Evolutionary conservation across 441 rosid genomes (phyloP).

Genomic region (Gossypium gossypioides): DNA sequence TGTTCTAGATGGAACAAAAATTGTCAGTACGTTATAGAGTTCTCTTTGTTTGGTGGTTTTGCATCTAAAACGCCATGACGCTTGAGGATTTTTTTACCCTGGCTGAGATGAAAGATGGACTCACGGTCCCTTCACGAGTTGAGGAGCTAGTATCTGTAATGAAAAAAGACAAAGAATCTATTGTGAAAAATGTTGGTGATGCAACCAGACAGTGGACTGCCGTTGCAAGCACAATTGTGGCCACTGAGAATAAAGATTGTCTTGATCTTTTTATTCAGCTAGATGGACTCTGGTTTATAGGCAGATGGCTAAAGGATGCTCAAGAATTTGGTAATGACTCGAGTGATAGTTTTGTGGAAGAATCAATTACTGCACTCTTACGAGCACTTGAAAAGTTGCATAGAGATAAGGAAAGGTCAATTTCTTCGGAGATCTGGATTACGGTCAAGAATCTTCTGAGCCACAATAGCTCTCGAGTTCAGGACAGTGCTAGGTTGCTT

Average conservation of each 20-base stretch:
- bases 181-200: conserved; percentile 58
- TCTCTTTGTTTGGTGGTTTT: conserved; percentile 31
- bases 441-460: conserved; percentile 60
- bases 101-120: conserved; percentile 91
- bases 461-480: conserved; percentile 53
- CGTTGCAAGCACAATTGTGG: conserved; percentile 74
- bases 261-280: conserved; percentile 77
- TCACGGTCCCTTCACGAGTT: conserved; percentile 60
- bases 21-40: conserved; percentile 17
- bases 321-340: conserved; percentile 36
- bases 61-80: conserved; percentile 58
- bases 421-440: conserved; percentile 74
- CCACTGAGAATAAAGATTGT: conserved; percentile 79
- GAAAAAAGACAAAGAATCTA: conserved; percentile 57
- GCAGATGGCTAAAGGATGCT: conserved; percentile 73
- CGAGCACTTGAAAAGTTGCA: conserved; percentile 68
- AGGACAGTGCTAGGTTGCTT: conserved; percentile 61
- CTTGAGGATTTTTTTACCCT: conserved; percentile 91
- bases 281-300: conserved; percentile 69
- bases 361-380: conserved; percentile 59
- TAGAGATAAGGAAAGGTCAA: conserved; percentile 48
- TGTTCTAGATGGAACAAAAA: conserved; percentile 27
- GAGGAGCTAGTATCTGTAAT: conserved; percentile 67
- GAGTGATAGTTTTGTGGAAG: conserved; percentile 53
- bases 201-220: conserved; percentile 86